Base-by-base conservation (phyloP, 2,329 filamentous ascomycete species). In the Shiraia bambusicola region DNA sequence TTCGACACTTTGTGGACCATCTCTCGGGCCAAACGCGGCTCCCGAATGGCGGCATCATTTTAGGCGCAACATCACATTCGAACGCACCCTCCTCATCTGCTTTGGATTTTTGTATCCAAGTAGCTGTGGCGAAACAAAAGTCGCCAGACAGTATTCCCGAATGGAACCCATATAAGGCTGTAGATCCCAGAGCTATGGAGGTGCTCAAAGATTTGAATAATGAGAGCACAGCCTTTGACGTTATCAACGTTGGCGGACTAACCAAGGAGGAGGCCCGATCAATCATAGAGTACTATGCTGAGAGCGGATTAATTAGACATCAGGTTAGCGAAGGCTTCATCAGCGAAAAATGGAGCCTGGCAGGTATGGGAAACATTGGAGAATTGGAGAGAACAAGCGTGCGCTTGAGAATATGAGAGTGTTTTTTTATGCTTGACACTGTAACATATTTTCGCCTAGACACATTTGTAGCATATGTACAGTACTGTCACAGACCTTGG, bases 241-340 rank as follows among this genome's bases (percentile, higher is more conserved):
- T 79, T 3, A 67, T 76, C 54, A 76, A 79, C 14, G 63, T 95
- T 14, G 76, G 79, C 29, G 86, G 88, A 7, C 60, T 96, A 53
- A 84, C 75, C 57, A 87, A 84, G 69, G 71, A 77, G 2, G 92
- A 97, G 71, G 83, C 88, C 9, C 80, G 85, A 45, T 78, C 82
- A 1, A 75, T 95, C 56, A 85, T 97, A 82, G 90, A 96, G 73
- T 97, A 96, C 72, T 97, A 92, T 77, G 90, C 88, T 4, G 82
- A 81, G 26, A 94, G 88, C 67, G 93, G 92, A 10, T 76, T 95
- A 64, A 66, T 95, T 62, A 80, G 87, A 50, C 75, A 80, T 47
- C 76, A 74, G 32, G 77, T 96, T 35, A 84, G 87, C 58, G 83
- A 91, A 61, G 74, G 74, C 50, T 76, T 79, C 49, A 85, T 96